phyloP scores from a whole-genome alignment of 176 grass and related monocot genomes.

The Cenchrus fungigraminus region DNA sequence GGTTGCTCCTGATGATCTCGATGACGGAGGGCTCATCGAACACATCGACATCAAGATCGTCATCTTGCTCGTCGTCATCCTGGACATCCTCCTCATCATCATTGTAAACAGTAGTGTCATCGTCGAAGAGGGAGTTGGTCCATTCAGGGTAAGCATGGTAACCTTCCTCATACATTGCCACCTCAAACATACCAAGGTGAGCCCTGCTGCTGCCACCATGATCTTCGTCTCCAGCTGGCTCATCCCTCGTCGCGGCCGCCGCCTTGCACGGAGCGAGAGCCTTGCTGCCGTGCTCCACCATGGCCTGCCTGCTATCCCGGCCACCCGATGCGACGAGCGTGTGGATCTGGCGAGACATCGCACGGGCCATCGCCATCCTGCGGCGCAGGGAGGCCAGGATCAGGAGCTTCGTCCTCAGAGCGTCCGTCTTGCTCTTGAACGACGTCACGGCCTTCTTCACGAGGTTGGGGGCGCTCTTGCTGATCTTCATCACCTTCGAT shows the following conservation, averaged over 20 bases:
- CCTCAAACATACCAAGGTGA: neutral
- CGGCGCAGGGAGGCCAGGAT: constrained; percentile 58
- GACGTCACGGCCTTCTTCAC: constrained; percentile 63
- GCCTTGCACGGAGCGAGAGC: constrained; percentile 41
- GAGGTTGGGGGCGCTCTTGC: constrained; percentile 59
- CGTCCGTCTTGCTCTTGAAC: constrained; percentile 61
- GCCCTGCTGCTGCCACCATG: neutral
- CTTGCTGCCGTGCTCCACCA: constrained; percentile 15
- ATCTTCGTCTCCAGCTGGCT: neutral
- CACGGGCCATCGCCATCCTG: constrained; percentile 41
- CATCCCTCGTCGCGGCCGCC: neutral
- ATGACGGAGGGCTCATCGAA: constrained; percentile 49
- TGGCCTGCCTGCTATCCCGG: neutral
- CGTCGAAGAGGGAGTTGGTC: constrained; percentile 46
- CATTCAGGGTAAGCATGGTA: constrained; percentile 36
- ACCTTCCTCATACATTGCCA: constrained; percentile 29
- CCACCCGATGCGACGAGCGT: constrained; percentile 33
- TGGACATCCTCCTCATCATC: neutral
- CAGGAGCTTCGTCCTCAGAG: constrained; percentile 57
- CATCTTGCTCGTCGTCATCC: constrained; percentile 16
- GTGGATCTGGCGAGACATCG: constrained; percentile 67
- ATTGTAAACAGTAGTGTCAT: constrained; percentile 27
- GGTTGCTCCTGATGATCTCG: constrained; percentile 66
- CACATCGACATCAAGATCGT: neutral
- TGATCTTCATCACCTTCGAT: constrained; percentile 55